Percentiles rank a stretch among this genome's conserved stretches.
Conservation (phyloP, 106 monocot species). For the Chionographis japonica region DNA sequence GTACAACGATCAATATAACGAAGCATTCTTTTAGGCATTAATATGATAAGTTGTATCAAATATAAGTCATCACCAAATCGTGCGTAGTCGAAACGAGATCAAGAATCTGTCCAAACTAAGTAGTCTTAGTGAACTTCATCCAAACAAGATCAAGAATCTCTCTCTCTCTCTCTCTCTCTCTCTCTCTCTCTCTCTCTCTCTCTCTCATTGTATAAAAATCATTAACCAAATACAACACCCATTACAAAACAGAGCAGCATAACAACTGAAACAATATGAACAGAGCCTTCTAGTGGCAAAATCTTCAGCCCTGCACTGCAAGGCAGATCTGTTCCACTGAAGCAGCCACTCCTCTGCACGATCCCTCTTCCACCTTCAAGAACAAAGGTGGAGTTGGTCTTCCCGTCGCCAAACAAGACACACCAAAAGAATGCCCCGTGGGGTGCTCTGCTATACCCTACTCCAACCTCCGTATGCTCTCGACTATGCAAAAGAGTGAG, state of each 20-base stretch:
- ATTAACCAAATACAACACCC: neutral
- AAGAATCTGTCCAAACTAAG: no score
- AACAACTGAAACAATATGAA: neutral
- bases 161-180: no score
- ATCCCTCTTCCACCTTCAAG: constrained; percentile 69
- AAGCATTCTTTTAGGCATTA: no score
- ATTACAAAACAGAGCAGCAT: constrained; percentile 2
- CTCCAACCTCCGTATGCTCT: constrained; percentile 60
- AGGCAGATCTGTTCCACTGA: constrained; percentile 44
- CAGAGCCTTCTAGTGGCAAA: neutral
- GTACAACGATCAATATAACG: no score
- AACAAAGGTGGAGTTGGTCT: constrained; percentile 44
- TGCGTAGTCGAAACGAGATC: no score
- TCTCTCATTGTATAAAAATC: no score
- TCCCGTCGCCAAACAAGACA: constrained; percentile 57
- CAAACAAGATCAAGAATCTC: no score
- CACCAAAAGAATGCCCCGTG: constrained; percentile 62
- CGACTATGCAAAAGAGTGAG: constrained; percentile 34
- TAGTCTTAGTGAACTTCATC: no score
- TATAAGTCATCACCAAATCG: no score
- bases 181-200: no score
- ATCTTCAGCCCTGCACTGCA: constrained; percentile 36
- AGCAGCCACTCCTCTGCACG: constrained; percentile 61
- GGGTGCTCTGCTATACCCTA: constrained; percentile 31
- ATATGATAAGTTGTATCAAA: no score